These are phyloP conservation scores for Auricularia auricula-judae DNA, from an alignment of 768 basidiomycete species.

Conservation along the genomic window DNA sequence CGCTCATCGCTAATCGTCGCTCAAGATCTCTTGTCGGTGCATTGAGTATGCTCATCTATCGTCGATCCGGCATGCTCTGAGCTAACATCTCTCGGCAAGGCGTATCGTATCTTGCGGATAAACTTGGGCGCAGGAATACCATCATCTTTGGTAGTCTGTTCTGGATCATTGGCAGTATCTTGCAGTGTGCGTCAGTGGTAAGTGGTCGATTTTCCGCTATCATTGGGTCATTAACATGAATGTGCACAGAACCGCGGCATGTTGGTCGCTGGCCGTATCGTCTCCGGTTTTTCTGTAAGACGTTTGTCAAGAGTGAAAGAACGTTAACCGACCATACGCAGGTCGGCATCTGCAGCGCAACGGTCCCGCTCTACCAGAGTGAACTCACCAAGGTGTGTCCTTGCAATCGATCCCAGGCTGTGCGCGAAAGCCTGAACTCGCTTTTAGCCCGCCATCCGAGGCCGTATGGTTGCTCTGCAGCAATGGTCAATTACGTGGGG, in stretches of 20 bases:
- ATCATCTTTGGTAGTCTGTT: slow-evolving; percentile 56
- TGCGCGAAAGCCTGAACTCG: slow-evolving; percentile 9
- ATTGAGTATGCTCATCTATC: background rate
- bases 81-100: slow-evolving; percentile 21
- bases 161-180: slow-evolving; percentile 61
- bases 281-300: slow-evolving; percentile 51
- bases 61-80: background rate
- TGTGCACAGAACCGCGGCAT: slow-evolving; percentile 52
- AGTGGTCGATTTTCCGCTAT: slow-evolving; percentile 7
- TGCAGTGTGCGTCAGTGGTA: slow-evolving; percentile 53
- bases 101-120: slow-evolving; percentile 53
- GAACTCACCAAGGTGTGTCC: slow-evolving; percentile 39
- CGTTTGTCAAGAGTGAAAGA: background rate
- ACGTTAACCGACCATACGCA: background rate
- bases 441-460: slow-evolving; percentile 51
- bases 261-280: slow-evolving; percentile 60
- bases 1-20: background rate
- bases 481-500: slow-evolving; percentile 75
- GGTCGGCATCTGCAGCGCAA: slow-evolving; percentile 44
- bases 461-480: slow-evolving; percentile 64
- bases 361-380: slow-evolving; percentile 67
- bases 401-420: slow-evolving; percentile 1
- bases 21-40: slow-evolving; percentile 50
- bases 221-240: background rate
- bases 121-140: slow-evolving; percentile 52